These are phyloP conservation scores for Ophiostoma sp. DNA, from an alignment of 2,329 filamentous ascomycete species.

Conservation along the genomic window DNA sequence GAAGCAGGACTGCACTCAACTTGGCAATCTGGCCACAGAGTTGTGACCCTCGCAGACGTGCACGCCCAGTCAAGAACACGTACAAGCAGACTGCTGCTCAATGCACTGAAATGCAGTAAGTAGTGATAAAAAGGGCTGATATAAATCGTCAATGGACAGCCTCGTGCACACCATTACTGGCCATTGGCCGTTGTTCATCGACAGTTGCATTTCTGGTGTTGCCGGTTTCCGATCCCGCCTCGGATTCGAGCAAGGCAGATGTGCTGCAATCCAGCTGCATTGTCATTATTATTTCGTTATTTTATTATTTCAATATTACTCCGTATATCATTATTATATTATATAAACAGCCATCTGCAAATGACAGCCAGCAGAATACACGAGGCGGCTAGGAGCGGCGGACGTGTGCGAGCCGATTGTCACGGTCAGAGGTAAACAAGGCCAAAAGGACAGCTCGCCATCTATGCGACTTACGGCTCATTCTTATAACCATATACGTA, in stretches of 20 bases:
- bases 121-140: background rate
- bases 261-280: background rate
- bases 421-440: background rate
- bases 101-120: background rate
- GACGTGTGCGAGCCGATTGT: no score
- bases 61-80: background rate
- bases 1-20: background rate
- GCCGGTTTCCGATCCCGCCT: no score
- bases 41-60: background rate
- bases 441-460: background rate
- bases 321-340: no score
- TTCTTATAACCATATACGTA: background rate
- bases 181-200: background rate
- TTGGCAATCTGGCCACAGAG: no score
- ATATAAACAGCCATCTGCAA: background rate
- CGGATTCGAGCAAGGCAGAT: background rate
- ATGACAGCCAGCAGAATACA: background rate
- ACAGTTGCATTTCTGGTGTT: background rate
- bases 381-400: background rate
- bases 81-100: background rate
- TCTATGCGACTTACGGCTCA: background rate
- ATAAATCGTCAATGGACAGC: background rate
- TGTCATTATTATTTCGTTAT: no score
- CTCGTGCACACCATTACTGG: background rate
- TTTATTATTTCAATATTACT: no score